A percentile compares a stretch with the other conserved stretches of the same genome.
Conservation (phyloP, 1,284 basidiomycete species). For the Schizophyllum commune region DNA sequence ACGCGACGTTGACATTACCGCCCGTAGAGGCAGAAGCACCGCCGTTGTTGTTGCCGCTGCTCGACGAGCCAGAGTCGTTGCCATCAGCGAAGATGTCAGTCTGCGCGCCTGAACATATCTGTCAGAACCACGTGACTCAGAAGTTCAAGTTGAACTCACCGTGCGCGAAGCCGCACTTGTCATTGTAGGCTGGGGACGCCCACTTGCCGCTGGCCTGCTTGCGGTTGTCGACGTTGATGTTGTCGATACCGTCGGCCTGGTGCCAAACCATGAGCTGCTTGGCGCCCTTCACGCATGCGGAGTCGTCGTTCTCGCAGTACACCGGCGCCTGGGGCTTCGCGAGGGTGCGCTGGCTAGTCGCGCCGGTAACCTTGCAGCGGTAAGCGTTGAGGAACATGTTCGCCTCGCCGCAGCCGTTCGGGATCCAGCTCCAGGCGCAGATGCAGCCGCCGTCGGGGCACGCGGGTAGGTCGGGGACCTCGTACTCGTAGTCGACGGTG, state of each 20-base stretch:
- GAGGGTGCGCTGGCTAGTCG: constrained; percentile 26
- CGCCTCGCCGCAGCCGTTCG: constrained; percentile 30
- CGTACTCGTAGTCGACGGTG: constrained; percentile 29
- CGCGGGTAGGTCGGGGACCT: constrained; percentile 36
- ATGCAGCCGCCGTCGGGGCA: constrained; percentile 41
- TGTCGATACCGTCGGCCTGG: constrained; percentile 31
- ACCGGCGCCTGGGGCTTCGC: constrained; percentile 30
- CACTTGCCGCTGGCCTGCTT: constrained; percentile 24
- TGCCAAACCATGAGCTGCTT: constrained; percentile 46
- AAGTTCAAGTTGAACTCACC: constrained; percentile 19
- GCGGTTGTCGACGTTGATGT: constrained; percentile 31
- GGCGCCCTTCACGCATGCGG: constrained; percentile 30
- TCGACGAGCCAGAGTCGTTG: not conserved
- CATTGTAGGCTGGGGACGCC: constrained; percentile 38
- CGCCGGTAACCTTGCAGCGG: constrained; percentile 34
- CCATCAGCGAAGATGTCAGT: constrained; percentile 28
- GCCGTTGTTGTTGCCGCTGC: not conserved
- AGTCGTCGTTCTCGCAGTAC: constrained; percentile 36
- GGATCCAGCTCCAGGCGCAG: constrained; percentile 22
- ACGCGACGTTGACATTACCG: not conserved
- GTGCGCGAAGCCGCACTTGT: constrained; percentile 33
- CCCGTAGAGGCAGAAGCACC: too few species aligned
- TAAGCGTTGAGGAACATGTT: constrained; percentile 39
- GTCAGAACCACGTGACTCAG: not conserved
- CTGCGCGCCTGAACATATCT: constrained; percentile 19